Evolutionary conservation across 306 rosid species (phyloP).

Genomic region (Sindora glabra): DNA sequence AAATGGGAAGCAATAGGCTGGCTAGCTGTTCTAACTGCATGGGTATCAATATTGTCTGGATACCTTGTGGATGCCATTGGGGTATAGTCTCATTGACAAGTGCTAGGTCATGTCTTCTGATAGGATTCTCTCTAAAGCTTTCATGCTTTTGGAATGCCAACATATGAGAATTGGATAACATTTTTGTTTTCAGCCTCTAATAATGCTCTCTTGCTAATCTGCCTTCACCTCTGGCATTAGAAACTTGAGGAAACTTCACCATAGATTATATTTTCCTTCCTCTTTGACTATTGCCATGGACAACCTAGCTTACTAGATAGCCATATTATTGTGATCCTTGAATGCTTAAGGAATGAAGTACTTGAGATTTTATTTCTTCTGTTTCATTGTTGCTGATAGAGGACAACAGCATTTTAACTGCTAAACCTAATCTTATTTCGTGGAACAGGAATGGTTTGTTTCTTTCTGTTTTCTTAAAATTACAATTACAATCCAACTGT

Average conservation of each 20-base stretch:
- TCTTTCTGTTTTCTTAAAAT: not conserved
- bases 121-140: not conserved
- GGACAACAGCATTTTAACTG: not conserved
- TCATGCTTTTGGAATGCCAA: conserved; percentile 4
- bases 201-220: too few species aligned
- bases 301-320: not conserved
- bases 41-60: conserved; percentile 83
- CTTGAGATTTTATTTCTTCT: not conserved
- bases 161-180: too few species aligned
- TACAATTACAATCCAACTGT: not conserved
- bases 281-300: not conserved
- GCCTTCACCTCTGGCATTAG: not conserved
- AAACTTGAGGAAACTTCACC: conserved; percentile 1
- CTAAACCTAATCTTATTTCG: not conserved
- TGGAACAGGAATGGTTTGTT: not conserved
- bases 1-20: conserved; percentile 77
- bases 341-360: not conserved
- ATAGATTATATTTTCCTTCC: not conserved
- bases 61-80: conserved; percentile 79
- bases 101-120: conserved; percentile 7
- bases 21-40: conserved; percentile 74
- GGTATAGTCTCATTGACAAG: conserved; percentile 33
- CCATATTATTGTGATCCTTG: not conserved
- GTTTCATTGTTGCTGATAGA: not conserved
- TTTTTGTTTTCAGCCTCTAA: too few species aligned